Evolutionary conservation across 768 basidiomycete genomes (phyloP).

Genomic region (Tephrocybe sp.): DNA sequence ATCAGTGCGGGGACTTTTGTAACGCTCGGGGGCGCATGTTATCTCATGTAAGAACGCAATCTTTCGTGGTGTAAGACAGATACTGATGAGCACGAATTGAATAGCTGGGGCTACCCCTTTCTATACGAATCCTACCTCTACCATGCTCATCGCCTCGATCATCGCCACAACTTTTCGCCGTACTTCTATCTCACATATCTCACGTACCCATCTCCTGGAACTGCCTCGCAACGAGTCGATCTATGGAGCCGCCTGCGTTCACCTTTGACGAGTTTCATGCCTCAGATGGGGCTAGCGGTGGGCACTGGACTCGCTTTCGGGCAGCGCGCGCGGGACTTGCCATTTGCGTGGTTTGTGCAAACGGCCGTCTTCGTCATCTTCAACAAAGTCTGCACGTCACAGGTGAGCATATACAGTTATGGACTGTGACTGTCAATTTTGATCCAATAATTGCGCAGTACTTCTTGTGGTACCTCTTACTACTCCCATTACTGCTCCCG

Average conservation of each 20-base stretch:
- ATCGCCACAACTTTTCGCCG: conserved; percentile 97
- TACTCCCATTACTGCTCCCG: conserved; percentile 82
- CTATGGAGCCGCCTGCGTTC: conserved; percentile 56
- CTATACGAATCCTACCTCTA: conserved; percentile 91
- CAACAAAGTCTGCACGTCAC: conserved; percentile 98
- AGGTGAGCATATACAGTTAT: conserved; percentile 50
- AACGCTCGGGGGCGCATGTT: conserved; percentile 61
- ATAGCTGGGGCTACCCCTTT: conserved; percentile 94
- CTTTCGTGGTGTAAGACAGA: conserved; percentile 2
- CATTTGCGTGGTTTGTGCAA: conserved; percentile 90
- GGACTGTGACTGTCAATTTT: too few species aligned
- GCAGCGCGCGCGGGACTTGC: conserved; percentile 53
- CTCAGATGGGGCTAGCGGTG: conserved; percentile 75
- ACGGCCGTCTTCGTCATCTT: conserved; percentile 91
- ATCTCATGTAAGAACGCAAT: conserved; percentile 60
- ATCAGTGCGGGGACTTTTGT: conserved; percentile 72
- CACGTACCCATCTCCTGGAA: conserved; percentile 55
- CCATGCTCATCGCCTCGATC: conserved; percentile 88
- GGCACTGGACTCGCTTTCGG: conserved; percentile 77
- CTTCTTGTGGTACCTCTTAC: conserved; percentile 94
- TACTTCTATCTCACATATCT: conserved; percentile 97
- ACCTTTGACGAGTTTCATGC: conserved; percentile 78
- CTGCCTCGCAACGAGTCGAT: conserved; percentile 13
- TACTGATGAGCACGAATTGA: neutral
- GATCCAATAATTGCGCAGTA: conserved; percentile 53